Evolutionary conservation across 768 basidiomycete genomes (phyloP).

Genomic region (Kwoniella europaea): DNA sequence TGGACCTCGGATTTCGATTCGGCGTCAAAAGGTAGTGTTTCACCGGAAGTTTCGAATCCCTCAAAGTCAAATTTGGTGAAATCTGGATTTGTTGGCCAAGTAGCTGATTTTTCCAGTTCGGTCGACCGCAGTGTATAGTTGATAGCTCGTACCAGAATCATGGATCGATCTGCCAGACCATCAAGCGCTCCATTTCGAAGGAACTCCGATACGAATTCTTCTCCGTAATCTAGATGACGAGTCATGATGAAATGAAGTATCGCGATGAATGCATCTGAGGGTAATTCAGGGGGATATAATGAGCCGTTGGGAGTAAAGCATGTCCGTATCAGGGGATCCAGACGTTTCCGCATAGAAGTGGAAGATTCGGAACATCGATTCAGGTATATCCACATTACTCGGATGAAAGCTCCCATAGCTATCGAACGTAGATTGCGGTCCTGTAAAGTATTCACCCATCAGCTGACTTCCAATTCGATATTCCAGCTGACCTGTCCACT

Average conservation of each 20-base stretch:
- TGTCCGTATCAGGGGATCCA: conserved; percentile 66
- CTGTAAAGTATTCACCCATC: conserved; percentile 59
- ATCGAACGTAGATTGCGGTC: conserved; percentile 74
- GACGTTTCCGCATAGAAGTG: conserved; percentile 76
- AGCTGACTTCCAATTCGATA: not conserved
- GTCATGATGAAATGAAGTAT: conserved; percentile 81
- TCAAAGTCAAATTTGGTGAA: conserved; percentile 69
- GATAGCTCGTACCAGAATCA: conserved; percentile 76
- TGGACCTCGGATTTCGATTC: conserved; percentile 70
- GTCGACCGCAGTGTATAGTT: conserved; percentile 72
- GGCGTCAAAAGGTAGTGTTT: conserved; percentile 65
- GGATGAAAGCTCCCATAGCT: conserved; percentile 79
- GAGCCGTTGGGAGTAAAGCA: conserved; percentile 63
- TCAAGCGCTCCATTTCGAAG: conserved; percentile 70
- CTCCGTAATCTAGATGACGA: conserved; percentile 82
- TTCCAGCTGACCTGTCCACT: not conserved
- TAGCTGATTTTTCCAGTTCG: conserved; percentile 74
- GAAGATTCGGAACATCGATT: conserved; percentile 86
- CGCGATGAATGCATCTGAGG: conserved; percentile 75
- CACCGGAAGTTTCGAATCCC: conserved; percentile 65
- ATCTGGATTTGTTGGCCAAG: conserved; percentile 78
- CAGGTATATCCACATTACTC: conserved; percentile 92
- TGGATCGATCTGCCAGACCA: conserved; percentile 68
- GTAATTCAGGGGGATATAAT: conserved; percentile 83
- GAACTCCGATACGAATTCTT: conserved; percentile 78